Conservation (phyloP, 768 basidiomycete species). For the Amylocystis lapponica region DNA sequence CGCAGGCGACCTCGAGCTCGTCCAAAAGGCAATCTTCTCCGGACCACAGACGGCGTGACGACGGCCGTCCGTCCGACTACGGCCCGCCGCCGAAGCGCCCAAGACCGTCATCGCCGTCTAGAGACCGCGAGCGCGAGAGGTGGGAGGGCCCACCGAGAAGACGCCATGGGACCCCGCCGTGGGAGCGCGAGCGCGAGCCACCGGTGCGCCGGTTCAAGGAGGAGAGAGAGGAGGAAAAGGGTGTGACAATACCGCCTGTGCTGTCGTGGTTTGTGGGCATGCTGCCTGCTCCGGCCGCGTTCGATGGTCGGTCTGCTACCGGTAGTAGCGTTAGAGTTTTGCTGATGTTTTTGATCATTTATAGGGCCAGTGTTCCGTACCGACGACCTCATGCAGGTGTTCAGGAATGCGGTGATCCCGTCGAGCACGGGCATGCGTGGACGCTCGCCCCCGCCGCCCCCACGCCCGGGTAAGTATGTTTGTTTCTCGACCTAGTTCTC, state of each 20-base stretch:
- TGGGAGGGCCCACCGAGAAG: slow-evolving; percentile 32
- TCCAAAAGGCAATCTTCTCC: slow-evolving; percentile 28
- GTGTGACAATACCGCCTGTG: slow-evolving; percentile 37
- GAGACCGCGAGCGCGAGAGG: slow-evolving; percentile 46
- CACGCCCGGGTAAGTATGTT: slow-evolving; percentile 40
- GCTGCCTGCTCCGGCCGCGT: slow-evolving; percentile 64
- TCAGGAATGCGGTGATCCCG: slow-evolving; percentile 74
- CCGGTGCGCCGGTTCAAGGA: slow-evolving; percentile 29
- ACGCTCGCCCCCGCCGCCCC: slow-evolving; percentile 49
- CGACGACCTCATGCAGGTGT: slow-evolving; percentile 84
- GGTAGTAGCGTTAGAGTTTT: slow-evolving; percentile 1
- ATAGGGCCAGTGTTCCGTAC: slow-evolving; percentile 85
- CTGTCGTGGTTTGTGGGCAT: slow-evolving; percentile 83
- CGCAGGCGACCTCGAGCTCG: slow-evolving; percentile 19
- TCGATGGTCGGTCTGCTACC: slow-evolving; percentile 59
- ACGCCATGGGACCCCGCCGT: slow-evolving; percentile 38
- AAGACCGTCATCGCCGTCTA: slow-evolving; percentile 39
- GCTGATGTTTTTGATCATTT: slow-evolving; percentile 4
- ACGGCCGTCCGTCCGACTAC: slow-evolving; percentile 31
- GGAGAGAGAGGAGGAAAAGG: slow-evolving; percentile 44
- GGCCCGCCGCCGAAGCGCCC: slow-evolving; percentile 38
- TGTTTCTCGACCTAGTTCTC: too few species aligned
- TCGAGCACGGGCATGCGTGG: slow-evolving; percentile 43
- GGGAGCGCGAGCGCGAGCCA: slow-evolving; percentile 43
- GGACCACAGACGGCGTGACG: slow-evolving; percentile 38